Conservation (phyloP, 1,284 basidiomycete genomes). For the Pholiota adiposa region DNA sequence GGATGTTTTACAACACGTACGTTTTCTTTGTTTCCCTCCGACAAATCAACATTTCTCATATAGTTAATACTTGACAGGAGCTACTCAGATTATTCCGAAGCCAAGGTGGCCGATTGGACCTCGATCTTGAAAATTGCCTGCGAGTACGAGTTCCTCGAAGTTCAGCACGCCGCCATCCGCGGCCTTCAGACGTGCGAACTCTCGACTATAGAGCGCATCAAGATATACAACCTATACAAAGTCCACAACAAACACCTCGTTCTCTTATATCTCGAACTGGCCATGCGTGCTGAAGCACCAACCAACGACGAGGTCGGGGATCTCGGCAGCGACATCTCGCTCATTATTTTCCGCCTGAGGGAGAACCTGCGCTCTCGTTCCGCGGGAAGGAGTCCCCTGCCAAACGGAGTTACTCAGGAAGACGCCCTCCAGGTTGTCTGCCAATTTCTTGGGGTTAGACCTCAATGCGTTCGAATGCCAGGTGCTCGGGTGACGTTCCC, state of each 20-base stretch:
- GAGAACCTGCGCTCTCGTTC: conserved; percentile 42
- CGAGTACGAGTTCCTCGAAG: conserved; percentile 58
- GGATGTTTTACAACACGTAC: conserved; percentile 73
- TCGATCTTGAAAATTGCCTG: conserved; percentile 58
- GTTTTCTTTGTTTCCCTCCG: conserved; percentile 27
- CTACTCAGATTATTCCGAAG: conserved; percentile 53
- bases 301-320: conserved; percentile 43
- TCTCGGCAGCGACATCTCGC: conserved; percentile 45
- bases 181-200: conserved; percentile 54
- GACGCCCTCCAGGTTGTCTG: conserved; percentile 14
- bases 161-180: conserved; percentile 55
- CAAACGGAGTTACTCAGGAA: conserved; percentile 18
- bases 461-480: conserved; percentile 6
- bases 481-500: conserved; percentile 17
- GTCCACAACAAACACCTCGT: conserved; percentile 37
- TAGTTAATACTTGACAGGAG: conserved; percentile 25
- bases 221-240: conserved; percentile 53
- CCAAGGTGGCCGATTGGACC: conserved; percentile 48
- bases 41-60: background rate
- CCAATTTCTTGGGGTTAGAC: conserved; percentile 11
- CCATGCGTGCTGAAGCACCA: conserved; percentile 40
- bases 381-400: conserved; percentile 26
- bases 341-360: conserved; percentile 45
- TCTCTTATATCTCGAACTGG: conserved; percentile 28
- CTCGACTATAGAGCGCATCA: conserved; percentile 51